These are phyloP conservation scores for Pseudogymnoascus sp. DNA, from an alignment of 2,329 filamentous ascomycete species.

Conservation along the genomic window DNA sequence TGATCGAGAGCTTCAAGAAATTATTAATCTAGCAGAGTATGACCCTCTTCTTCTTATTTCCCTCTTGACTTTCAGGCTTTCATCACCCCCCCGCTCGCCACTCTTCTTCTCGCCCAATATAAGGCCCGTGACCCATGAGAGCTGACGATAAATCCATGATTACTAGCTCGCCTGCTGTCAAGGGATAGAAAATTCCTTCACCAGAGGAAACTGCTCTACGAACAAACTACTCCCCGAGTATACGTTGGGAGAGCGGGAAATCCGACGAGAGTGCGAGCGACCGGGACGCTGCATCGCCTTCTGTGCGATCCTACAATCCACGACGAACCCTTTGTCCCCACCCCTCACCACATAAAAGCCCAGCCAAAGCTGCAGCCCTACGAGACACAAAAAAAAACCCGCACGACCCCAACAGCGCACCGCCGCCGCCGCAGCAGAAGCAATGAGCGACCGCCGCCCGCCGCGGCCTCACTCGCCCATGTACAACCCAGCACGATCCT, in stretches of 20 bases:
- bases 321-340: background rate
- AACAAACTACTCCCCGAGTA: background rate
- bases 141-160: background rate
- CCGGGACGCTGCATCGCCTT: background rate
- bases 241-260: background rate
- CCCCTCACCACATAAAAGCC: background rate
- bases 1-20: background rate
- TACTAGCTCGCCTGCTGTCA: background rate
- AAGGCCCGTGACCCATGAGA: constrained; percentile 1
- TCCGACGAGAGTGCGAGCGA: background rate
- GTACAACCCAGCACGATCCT: constrained; percentile 45
- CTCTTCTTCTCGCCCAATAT: background rate
- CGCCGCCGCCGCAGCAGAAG: background rate
- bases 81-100: background rate
- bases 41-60: background rate
- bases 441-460: constrained; percentile 41
- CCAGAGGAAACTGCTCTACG: background rate
- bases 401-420: background rate
- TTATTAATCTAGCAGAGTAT: background rate
- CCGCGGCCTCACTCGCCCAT: constrained; percentile 38
- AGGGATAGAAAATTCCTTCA: constrained; percentile 2
- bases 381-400: background rate
- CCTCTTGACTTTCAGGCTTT: background rate
- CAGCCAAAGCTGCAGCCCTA: background rate
- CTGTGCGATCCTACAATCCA: background rate